These are phyloP conservation scores for Nicotiana tabacum DNA, from an alignment of 257 asterid species.

Conservation along the genomic window DNA sequence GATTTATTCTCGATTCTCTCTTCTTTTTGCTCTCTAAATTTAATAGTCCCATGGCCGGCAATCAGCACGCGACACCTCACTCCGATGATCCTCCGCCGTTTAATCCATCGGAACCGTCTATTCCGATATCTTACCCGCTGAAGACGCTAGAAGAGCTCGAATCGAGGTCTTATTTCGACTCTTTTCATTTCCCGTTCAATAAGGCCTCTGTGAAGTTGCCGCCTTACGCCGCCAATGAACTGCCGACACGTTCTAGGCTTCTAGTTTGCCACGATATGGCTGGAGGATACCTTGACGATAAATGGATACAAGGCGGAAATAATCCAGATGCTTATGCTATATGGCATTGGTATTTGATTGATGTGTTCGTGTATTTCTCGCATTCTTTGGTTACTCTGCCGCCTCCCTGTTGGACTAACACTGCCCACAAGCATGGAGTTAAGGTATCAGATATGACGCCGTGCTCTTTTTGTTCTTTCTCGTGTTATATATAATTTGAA, in stretches of 20 bases:
- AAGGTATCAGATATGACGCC: conserved; percentile 36
- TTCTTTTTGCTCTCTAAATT: conserved; percentile 24
- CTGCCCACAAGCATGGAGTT: conserved; percentile 88
- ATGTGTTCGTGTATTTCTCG: conserved; percentile 85
- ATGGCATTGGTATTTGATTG: conserved; percentile 97
- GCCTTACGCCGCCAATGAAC: conserved; percentile 9
- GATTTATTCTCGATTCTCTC: conserved; percentile 29
- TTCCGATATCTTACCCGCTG: conserved; percentile 77
- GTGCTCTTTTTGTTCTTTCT: background rate
- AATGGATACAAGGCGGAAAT: conserved; percentile 72
- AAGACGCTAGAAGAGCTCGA: conserved; percentile 74
- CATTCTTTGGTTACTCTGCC: conserved; percentile 84
- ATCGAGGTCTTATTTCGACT: conserved; percentile 63
- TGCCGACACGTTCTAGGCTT: conserved; percentile 59
- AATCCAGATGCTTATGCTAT: conserved; percentile 69
- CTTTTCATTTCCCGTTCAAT: conserved; percentile 77
- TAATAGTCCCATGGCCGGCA: conserved; percentile 8
- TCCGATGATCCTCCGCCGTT: conserved; percentile 51
- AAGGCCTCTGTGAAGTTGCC: conserved; percentile 45
- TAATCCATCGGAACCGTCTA: conserved; percentile 52
- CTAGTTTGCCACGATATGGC: conserved; percentile 91
- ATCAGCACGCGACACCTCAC: background rate
- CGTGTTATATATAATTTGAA: background rate
- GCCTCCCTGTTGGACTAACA: conserved; percentile 89
- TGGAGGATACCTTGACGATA: conserved; percentile 87